Percentiles rank a stretch among this genome's conserved stretches.
phyloP scores from a whole-genome alignment of 768 basidiomycete species.

The Mycena capillaripes region DNA sequence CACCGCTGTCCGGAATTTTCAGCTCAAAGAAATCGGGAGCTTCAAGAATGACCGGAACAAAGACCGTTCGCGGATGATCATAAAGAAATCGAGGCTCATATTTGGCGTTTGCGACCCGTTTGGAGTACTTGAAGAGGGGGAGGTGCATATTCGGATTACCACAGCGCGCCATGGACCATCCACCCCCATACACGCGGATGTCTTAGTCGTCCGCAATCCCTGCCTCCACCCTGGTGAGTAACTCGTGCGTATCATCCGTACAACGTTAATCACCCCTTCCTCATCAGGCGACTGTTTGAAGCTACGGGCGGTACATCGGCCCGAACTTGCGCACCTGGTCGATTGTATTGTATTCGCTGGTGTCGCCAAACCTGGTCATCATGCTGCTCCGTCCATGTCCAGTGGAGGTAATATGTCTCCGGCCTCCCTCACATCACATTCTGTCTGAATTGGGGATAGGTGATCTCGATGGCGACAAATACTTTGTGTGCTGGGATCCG shows the following conservation, averaged over 20 bases:
- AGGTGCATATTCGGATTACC: constrained; percentile 74
- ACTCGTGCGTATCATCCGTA: not conserved
- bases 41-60: constrained; percentile 67
- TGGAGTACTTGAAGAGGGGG: constrained; percentile 70
- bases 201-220: constrained; percentile 76
- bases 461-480: constrained; percentile 77
- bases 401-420: constrained; percentile 58
- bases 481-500: constrained; percentile 79
- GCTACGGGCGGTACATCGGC: constrained; percentile 68
- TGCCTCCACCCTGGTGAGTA: constrained; percentile 74
- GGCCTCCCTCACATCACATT: not conserved
- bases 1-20: constrained; percentile 56
- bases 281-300: constrained; percentile 72
- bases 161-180: constrained; percentile 63
- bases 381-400: constrained; percentile 78
- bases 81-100: constrained; percentile 72
- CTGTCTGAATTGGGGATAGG: constrained; percentile 36
- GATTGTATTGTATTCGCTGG: constrained; percentile 80
- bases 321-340: constrained; percentile 66
- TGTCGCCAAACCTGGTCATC: constrained; percentile 67
- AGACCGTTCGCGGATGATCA: constrained; percentile 69
- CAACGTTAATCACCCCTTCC: not conserved
- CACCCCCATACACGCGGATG: constrained; percentile 72
- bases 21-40: constrained; percentile 64
- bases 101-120: constrained; percentile 81